Base-by-base conservation (phyloP, 2,329 filamentous ascomycete genomes). In the Colletotrichum zoysiae region DNA sequence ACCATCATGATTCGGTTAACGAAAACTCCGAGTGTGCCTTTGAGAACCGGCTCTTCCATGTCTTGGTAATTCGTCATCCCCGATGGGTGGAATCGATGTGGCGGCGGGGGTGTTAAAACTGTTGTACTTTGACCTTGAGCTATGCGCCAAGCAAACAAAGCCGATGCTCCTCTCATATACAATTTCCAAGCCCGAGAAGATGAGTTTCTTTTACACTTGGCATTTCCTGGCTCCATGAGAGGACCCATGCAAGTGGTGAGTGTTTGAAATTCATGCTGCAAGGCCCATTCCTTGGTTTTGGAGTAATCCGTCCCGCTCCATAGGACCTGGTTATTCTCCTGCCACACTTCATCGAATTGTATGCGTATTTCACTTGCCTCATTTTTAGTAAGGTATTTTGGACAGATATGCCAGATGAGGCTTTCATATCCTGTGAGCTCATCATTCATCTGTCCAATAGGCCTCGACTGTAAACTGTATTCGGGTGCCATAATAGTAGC, bases 221-320 rank as follows among this genome's bases (percentile, higher is more conserved):
- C 1, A 48, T 50, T 50, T 14, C 46, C 46, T 33, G 50, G 1
- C 50, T 53, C 16, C 50, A 53, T 53, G 50, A 53, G 50, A 33
- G 50, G 50, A 53, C 50, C 50, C 50, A 53, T 33, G 50, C 50
- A 53, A 33, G 33, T 3, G 50, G 50, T 53, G 26, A 53, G 50
- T 53, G 50, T 53, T 53, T 53, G 26, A 53, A 33, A 6, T 33
- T 16, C 26, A 53, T 53, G 14, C 26, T 53, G 14, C n/a, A 26
- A 33, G 26, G 50, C 50, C 50, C 26, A 53, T 20, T 53, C 50
- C 50, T 53, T 53, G 26, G 50, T 53, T 53, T 53, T 33, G 50
- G 0, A 20, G 50, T 53, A 53, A 53, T 53, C 8, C 33, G 26
- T 53, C 26, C 50, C 26, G 26, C 50, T 53, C 50, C 26, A 53